phyloP scores from a whole-genome alignment of 306 rosid species.

The Sophora flavescens region DNA sequence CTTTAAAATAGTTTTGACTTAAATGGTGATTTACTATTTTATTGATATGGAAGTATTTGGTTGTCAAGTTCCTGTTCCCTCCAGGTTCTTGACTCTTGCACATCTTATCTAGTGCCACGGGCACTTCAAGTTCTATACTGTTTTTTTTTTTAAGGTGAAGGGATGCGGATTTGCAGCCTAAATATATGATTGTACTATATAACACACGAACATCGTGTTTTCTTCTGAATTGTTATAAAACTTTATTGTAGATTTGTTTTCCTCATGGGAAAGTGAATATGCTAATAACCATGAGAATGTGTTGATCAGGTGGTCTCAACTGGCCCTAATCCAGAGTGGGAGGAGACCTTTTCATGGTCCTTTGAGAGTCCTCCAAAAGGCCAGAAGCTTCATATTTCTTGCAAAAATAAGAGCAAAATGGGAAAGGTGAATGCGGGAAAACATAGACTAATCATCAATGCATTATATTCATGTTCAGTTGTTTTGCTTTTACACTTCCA shows the following conservation, averaged over 20 bases:
- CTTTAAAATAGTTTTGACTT: conserved; percentile 15
- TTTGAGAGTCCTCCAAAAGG: conserved; percentile 99
- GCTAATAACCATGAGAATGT: conserved; percentile 39
- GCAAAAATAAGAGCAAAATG: conserved; percentile 99
- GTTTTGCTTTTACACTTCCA: neutral
- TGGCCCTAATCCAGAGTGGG: conserved; percentile 98
- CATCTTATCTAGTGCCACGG: conserved; percentile 4
- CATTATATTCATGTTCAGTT: conserved; percentile 21
- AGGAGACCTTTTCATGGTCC: conserved; percentile 95
- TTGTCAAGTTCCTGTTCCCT: conserved; percentile 15
- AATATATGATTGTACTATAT: conserved; percentile 15
- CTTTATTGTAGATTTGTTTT: conserved; percentile 15
- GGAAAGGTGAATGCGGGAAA: conserved; percentile 73
- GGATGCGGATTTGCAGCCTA: conserved; percentile 3
- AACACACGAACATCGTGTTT: conserved; percentile 12
- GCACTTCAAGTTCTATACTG: neutral
- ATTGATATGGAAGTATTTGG: conserved; percentile 29
- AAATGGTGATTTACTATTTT: conserved; percentile 13
- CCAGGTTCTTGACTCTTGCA: conserved; percentile 10
- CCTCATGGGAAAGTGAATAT: conserved; percentile 21
- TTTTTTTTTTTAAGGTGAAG: neutral
- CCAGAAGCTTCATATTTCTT: conserved; percentile 97
- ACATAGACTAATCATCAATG: conserved; percentile 15
- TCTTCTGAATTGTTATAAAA: conserved; percentile 12
- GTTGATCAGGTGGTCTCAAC: conserved; percentile 84